Evolutionary conservation across 2,329 filamentous ascomycete species (phyloP).

Genomic region (Cladosporium sp.): DNA sequence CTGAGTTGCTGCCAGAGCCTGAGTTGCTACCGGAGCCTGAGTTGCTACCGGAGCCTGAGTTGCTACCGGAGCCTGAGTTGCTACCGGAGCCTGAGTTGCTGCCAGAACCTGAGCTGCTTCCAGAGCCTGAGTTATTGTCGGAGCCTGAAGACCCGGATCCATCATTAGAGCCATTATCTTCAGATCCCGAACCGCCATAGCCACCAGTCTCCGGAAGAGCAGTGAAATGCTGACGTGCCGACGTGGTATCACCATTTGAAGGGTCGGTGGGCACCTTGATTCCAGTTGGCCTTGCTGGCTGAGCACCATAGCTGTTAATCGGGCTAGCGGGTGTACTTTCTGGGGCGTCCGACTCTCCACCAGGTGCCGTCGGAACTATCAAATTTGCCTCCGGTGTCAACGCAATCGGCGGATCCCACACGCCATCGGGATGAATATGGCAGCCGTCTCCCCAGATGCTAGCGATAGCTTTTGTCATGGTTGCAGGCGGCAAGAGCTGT

Average conservation of each 20-base stretch:
- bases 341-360: background rate
- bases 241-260: background rate
- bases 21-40: background rate
- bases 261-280: background rate
- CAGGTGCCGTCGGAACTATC: background rate
- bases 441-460: conserved; percentile 16
- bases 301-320: background rate
- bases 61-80: background rate
- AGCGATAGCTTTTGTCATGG: conserved; percentile 1
- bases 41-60: background rate
- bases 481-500: conserved; percentile 16
- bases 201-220: conserved; percentile 2
- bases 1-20: background rate
- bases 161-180: background rate
- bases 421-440: conserved; percentile 16
- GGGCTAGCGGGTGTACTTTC: conserved; percentile 6
- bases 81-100: background rate
- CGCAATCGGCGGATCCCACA: conserved; percentile 20
- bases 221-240: conserved; percentile 2
- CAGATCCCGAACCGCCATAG: background rate
- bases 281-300: conserved; percentile 1
- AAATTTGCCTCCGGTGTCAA: conserved; percentile 6
- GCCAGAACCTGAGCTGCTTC: background rate
- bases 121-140: background rate
- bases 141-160: background rate